Evolutionary conservation across 441 rosid genomes (phyloP).

Genomic region (Erysimum cheiri): DNA sequence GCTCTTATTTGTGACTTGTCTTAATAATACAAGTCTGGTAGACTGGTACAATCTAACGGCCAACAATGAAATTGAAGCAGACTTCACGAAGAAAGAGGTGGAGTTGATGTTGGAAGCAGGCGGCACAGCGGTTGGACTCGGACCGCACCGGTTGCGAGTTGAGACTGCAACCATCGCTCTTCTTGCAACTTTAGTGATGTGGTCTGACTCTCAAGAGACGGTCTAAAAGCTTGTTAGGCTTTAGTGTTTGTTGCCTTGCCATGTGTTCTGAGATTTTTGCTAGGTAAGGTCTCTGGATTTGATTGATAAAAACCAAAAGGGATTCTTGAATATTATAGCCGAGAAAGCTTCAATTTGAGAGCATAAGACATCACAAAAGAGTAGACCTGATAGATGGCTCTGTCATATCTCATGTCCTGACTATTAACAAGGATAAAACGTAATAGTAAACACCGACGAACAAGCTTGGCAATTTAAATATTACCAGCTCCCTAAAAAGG

Average conservation of each 20-base stretch:
- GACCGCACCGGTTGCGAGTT: constrained; percentile 80
- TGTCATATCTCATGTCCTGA: no score
- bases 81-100: constrained; percentile 57
- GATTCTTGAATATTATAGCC: not conserved
- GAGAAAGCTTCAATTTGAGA: not conserved
- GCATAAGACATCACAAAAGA: not conserved
- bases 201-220: constrained; percentile 68
- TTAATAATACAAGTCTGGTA: not conserved
- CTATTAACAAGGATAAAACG: not conserved
- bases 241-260: not conserved
- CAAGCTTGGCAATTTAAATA: not conserved
- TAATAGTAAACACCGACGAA: not conserved
- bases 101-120: constrained; percentile 66
- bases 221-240: constrained; percentile 20
- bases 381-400: not conserved
- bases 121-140: constrained; percentile 78
- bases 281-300: not conserved
- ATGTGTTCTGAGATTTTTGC: constrained; percentile 1
- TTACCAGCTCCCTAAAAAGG: constrained; percentile 3
- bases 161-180: constrained; percentile 90
- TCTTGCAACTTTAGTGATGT: constrained; percentile 75
- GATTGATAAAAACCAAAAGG: not conserved
- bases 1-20: constrained; percentile 4
- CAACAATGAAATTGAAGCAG: constrained; percentile 13
- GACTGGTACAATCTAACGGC: constrained; percentile 17